Base-by-base conservation (phyloP, 768 basidiomycete genomes). In the Leccinellum rugosiceps region DNA sequence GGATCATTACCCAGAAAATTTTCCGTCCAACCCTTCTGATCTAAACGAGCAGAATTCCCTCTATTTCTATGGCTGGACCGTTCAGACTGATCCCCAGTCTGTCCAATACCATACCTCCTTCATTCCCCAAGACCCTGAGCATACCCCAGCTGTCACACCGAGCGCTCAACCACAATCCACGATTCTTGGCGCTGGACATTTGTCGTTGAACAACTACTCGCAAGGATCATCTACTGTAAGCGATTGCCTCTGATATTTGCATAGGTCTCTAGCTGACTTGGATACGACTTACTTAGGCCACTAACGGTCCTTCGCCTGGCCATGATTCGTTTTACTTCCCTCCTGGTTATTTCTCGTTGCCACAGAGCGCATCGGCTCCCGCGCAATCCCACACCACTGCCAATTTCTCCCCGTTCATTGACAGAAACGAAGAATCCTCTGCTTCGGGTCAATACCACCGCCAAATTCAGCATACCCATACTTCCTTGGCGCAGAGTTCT, bases 151-250 rank as follows among this genome's bases (percentile, higher is more conserved):
- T 6, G 1, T 6, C 17, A 4, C 23, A 0, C 6, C 59, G 28
- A 32, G 26, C 10, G 7, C 31, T 19, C 35, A 5, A 2, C 35
- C 15, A 1, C n/a, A 7, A 25, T 25, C 32, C 10, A 6, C 10
- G 13, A 5, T 4, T 10, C 0, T 30, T 2, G 0, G 11, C 8
- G 3, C n/a, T 21, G 19, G 23, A 2, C 2, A 0, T 25, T 13
- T 19, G 17, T 23, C 17, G 11, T 21, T 11, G 4, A 3, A 15
- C 4, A 2, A 25, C 4, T 10, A 0, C 14, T 13, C 25, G 0
- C 35, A 30, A 28, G 45, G 3, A 11, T 2, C 32, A 3, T 26
- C 17, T 31, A 0, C 3, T n/a, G 64, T 61, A 15, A 56, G 65
- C 6, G 21, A 10, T 13, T 2, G 0, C 7, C 8, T 26, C 10